Evolutionary conservation across 2,329 filamentous ascomycete species (phyloP).

Genomic region (Xylaria sp.): DNA sequence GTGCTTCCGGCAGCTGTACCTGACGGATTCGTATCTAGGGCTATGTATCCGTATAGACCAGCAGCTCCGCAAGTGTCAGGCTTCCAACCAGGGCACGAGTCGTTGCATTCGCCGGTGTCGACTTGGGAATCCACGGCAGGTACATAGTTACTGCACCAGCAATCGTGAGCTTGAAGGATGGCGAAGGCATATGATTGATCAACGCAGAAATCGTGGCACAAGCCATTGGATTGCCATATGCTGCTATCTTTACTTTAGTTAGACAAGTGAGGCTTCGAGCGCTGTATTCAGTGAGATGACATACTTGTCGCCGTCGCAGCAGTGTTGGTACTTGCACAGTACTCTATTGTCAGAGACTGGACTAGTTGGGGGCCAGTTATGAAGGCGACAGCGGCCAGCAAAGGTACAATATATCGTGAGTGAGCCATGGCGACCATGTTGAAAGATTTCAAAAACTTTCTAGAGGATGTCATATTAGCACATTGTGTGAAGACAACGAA

Average conservation of each 20-base stretch:
- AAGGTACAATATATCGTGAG: slow-evolving; percentile 37
- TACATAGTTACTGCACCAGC: slow-evolving; percentile 80
- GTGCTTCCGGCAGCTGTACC: slow-evolving; percentile 62
- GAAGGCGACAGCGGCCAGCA: slow-evolving; percentile 42
- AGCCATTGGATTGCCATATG: slow-evolving; percentile 75
- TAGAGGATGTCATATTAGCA: slow-evolving; percentile 19
- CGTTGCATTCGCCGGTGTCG: slow-evolving; percentile 62
- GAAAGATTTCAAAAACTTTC: slow-evolving; percentile 2
- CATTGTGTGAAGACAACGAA: neutral
- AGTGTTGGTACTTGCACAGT: slow-evolving; percentile 62
- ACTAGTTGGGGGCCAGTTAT: slow-evolving; percentile 41
- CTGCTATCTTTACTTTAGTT: slow-evolving; percentile 58
- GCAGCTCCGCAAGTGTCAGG: slow-evolving; percentile 72
- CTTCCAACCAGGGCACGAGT: slow-evolving; percentile 75
- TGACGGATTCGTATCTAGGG: slow-evolving; percentile 62
- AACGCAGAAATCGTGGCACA: slow-evolving; percentile 71
- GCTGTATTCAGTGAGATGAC: slow-evolving; percentile 42
- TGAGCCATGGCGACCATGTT: slow-evolving; percentile 40
- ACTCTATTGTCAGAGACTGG: slow-evolving; percentile 51
- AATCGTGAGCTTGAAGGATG: slow-evolving; percentile 71
- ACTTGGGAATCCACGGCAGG: slow-evolving; percentile 61
- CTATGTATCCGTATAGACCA: slow-evolving; percentile 73
- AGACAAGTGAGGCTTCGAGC: slow-evolving; percentile 42
- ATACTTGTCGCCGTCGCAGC: slow-evolving; percentile 56
- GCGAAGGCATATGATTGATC: slow-evolving; percentile 69